A percentile compares a stretch with the other conserved stretches of the same genome.
Conservation (phyloP, 2,329 filamentous ascomycete species). For the Myotisia sp. region DNA sequence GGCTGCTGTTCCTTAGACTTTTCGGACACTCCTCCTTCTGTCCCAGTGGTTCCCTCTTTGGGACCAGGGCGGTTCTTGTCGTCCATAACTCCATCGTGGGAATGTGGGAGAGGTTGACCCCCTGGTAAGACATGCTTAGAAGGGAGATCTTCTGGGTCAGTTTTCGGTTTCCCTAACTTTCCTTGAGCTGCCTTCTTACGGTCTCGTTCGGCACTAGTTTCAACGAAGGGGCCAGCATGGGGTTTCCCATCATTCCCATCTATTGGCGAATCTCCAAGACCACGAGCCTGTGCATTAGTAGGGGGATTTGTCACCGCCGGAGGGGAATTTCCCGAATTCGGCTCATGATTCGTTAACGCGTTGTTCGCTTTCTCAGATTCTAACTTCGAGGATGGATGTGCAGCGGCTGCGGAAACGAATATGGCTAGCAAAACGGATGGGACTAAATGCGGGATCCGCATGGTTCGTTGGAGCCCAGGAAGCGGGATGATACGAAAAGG, state of each 20-base stretch:
- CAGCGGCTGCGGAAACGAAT: constrained; percentile 9
- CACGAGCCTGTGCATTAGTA: constrained; percentile 5
- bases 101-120: constrained; percentile 35
- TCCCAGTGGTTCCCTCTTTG: constrained; percentile 75
- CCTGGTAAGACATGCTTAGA: constrained; percentile 28
- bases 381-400: constrained; percentile 4
- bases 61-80: constrained; percentile 63
- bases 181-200: constrained; percentile 28
- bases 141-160: constrained; percentile 15
- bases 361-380: constrained; percentile 4
- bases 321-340: too few relatives aligned
- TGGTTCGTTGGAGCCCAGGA: too few relatives aligned
- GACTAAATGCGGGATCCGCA: constrained; percentile 11
- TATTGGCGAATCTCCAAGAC: constrained; percentile 55
- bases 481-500: too few relatives aligned
- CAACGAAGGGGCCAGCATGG: constrained; percentile 63
- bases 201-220: constrained; percentile 35
- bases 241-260: constrained; percentile 91
- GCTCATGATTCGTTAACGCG: too few relatives aligned
- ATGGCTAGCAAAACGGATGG: constrained; percentile 10
- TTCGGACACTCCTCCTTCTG: constrained; percentile 75
- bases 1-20: constrained; percentile 65
- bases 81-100: constrained; percentile 77
- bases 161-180: too few relatives aligned
- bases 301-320: background rate